Conservation (phyloP, 306 rosid genomes). For the Vigna radiata region DNA sequence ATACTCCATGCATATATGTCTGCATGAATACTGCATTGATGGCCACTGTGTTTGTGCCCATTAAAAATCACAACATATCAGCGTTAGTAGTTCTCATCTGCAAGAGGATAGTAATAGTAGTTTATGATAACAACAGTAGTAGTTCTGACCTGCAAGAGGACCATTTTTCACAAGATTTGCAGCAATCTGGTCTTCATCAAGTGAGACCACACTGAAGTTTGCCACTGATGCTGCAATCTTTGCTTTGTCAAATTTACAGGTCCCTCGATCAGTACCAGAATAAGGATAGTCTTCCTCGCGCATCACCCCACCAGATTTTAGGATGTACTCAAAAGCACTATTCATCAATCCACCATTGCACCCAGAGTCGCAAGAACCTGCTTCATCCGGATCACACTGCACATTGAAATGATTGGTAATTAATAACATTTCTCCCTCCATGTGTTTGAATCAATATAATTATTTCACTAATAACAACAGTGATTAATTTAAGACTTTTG, state of each 20-base stretch:
- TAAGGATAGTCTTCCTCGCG: constrained; percentile 91
- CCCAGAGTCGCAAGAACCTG: constrained; percentile 87
- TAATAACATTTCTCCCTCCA: neutral
- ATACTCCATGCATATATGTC: constrained; percentile 87
- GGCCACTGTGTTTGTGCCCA: constrained; percentile 68
- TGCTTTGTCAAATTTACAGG: constrained; percentile 81
- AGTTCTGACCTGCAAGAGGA: constrained; percentile 82
- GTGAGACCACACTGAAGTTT: constrained; percentile 88
- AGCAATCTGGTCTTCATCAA: constrained; percentile 87
- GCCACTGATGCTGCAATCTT: constrained; percentile 89
- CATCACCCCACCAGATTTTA: constrained; percentile 93
- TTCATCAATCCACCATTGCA: constrained; percentile 98
- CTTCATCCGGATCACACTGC: constrained; percentile 95
- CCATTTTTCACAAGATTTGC: constrained; percentile 94
- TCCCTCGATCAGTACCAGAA: constrained; percentile 68
- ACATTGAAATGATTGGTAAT: neutral
- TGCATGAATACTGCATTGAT: constrained; percentile 97
- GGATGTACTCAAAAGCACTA: constrained; percentile 92
- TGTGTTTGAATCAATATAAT: neutral
- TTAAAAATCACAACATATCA: constrained; percentile 16
- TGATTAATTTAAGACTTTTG: neutral
- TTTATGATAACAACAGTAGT: neutral
- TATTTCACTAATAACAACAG: neutral
- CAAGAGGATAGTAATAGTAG: constrained; percentile 61
- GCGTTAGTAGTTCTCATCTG: constrained; percentile 51